Evolutionary conservation across 371 early-diverging fungal species (phyloP), one percentile per base, ranked within the genome.

Genomic region (Synchytrium microbalum): DNA sequence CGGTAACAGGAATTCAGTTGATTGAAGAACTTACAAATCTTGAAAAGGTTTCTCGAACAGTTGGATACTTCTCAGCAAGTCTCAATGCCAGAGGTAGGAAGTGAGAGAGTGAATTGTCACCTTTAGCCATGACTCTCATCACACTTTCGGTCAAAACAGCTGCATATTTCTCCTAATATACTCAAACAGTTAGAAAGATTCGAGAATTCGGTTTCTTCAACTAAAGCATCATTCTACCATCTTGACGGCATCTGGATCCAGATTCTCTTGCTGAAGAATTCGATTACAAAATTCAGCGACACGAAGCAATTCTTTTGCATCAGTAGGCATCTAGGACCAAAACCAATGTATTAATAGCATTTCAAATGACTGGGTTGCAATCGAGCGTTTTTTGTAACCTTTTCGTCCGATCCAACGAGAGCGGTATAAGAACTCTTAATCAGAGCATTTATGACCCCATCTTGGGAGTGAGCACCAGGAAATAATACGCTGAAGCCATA

Each of bases 71-170:
- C 61, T 87, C 87, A 52, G 88, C 71, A 28, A 91, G 59, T 33
- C 88, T 86, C 32, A 91, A 73, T 23, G 89, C 64, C 3, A 88
- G 73, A 2, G 89, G 89, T 65, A 88, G 88, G 2, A 80, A 72
- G 27, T 88, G 83, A 3, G 76, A 72, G 0, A 86, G 88, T 13
- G 75, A 56, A 2, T n/a, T 16, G 24, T 58, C 60, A 1, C 70
- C 75, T 8, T 58, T 27, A 14, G 38, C 8, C 74, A 79, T 86
- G 2, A 83, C 79, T 2, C 67, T 60, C 32, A 88, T 73, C 0
- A 83, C 79, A 51, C 72, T 71, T 16, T 75, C 63, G 19, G 86
- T 71, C 2, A 87, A 76, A 10, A 19, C 46, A 38, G 19, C 10
- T 5, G 46, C 46, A 38, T 38, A 38, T 38, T 5, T 5, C 19